Percentiles rank a stretch among this genome's conserved stretches.
Evolutionary conservation across 1,139 yeast genomes (phyloP).

Genomic region (Blastobotrys capitulatus): DNA sequence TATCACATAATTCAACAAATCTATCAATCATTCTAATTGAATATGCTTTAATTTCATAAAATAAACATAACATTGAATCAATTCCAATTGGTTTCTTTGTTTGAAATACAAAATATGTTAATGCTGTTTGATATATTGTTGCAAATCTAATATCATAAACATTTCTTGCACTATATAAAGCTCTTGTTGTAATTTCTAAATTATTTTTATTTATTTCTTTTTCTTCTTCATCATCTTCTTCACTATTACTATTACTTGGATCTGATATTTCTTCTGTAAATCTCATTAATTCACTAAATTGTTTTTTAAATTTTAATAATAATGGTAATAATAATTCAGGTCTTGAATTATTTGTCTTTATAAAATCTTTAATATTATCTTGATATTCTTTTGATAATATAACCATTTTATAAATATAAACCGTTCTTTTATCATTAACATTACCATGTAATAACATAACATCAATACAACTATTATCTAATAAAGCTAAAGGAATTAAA

Average conservation of each 20-base stretch:
- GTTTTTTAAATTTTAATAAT: neutral
- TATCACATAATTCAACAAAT: slow-evolving; percentile 40
- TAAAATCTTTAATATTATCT: neutral
- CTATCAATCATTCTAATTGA: slow-evolving; percentile 35
- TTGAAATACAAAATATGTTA: neutral
- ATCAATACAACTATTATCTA: neutral
- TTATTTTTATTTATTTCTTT: neutral
- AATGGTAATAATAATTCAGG: neutral
- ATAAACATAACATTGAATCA: slow-evolving; percentile 21
- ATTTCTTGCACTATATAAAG: neutral
- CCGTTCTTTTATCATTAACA: neutral
- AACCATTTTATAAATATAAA: neutral
- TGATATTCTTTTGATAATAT: neutral
- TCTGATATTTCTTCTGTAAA: neutral
- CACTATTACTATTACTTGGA: neutral
- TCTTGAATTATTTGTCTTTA: neutral
- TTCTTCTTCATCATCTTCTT: neutral
- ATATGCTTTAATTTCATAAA: slow-evolving; percentile 1
- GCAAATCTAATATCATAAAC: neutral
- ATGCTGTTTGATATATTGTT: neutral
- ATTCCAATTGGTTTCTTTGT: slow-evolving; percentile 34
- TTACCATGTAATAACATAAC: neutral
- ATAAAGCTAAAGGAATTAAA: neutral
- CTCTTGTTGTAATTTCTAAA: neutral
- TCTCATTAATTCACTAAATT: neutral